Base-by-base conservation (phyloP, 2,329 filamentous ascomycete species). In the Colletotrichum tamarilloi region DNA sequence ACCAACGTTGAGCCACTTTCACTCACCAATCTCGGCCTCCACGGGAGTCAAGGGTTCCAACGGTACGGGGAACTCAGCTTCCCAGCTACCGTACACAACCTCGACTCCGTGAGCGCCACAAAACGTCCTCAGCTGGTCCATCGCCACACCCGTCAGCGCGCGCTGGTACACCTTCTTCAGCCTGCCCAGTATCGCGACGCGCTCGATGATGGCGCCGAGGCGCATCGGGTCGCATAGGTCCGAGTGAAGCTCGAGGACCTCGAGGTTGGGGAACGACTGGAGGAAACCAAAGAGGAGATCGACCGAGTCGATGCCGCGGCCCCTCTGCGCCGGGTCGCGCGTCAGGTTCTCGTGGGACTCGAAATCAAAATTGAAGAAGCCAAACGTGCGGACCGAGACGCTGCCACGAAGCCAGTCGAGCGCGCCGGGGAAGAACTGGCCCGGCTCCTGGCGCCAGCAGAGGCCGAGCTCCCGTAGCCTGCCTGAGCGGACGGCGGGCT, bases 371-470 rank as follows among this genome's bases (percentile, higher is more conserved):
- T 80, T 72, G 53, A 78, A 82, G 32, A 85, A 58, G 4, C 81
- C 81, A 2, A 85, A 77, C 42, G 77, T 79, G 52, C 74, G 79
- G 32, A 85, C 81, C 2, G 78, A 80, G 24, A 76, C 55, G 1
- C 79, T 76, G 46, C 83, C 83, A 16, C 78, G 76, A 2, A 85
- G 76, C 83, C 84, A 85, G 7, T 73, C 74, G 68, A 82, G 81
- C 1, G 76, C 75, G 19, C 76, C 63, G 14, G 85, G 75, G 66
- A 74, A 75, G 60, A 68, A 73, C 38, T 83, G 80, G 16, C 77
- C 68, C 12, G 73, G 76, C 14, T 77, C 70, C 60, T 70, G 70
- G n/a, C 67, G 60, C 70, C 70, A 73, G 67, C 35, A 78, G 62
- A 22, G 72, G 42, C 3, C 83, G 16, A 84, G 77, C 0, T 80